Evolutionary conservation across 257 asterid genomes (phyloP), one percentile per base, ranked within the genome.

Genomic region (Prunella vulgaris): DNA sequence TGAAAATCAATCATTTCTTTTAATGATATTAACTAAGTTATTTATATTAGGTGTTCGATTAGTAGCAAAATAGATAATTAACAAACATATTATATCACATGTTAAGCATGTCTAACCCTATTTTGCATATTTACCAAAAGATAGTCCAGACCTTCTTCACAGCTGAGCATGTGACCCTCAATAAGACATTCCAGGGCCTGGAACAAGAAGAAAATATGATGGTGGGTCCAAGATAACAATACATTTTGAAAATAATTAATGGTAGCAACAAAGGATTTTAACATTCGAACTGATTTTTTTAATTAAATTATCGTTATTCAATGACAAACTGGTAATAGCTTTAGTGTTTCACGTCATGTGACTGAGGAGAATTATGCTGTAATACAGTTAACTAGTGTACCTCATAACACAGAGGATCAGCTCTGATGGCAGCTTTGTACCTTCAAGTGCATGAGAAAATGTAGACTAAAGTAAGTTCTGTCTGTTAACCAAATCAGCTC

Each of bases 371-470:
- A 57, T 5, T 71, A 38, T 70, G 64, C 71, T 61, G 58, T 38
- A 35, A 32, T 5, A 62, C 46, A 60, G 52, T 22, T 27, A 77
- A 74, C 24, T 52, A 18, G 21, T 77, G 60, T 81, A 94, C 99
- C 97, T 94, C 99, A 57, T 94, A 94, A 78, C 99, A 94, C 40
- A 94, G 74, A 66, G 97, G 97, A 89, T 94, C 99, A 66, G 96
- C 97, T 83, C 80, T 87, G 83, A 94, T 89, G 75, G 99, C 97
- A 77, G 97, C 99, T 78, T 87, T 94, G 80, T 91, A 94, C 99
- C 99, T 94, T 81, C 64, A 79, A 70, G 66, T 32, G 77, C 68
- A 79, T 33, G 66, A 40, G 72, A 75, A 74, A 75, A 76, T 61
- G 46, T 33, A 75, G 20, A 78, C 21, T 6, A 68, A 66, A 66